Evolutionary conservation across 2,329 filamentous ascomycete species (phyloP), one percentile per base, ranked within the genome.

Genomic region (Fusarium xylarioides): DNA sequence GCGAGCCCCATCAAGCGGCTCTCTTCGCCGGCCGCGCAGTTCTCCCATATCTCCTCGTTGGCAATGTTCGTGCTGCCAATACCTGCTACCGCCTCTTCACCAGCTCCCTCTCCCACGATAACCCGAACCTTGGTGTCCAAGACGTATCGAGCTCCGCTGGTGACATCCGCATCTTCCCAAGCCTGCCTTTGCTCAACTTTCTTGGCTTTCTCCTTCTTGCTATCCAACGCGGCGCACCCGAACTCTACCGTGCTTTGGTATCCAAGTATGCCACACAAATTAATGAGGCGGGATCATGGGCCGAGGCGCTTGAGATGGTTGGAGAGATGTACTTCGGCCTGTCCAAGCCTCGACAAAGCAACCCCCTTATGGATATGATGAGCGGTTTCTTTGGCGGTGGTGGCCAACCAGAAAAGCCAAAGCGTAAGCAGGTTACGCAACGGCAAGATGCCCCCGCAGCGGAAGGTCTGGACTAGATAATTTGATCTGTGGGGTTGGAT

Each of bases 311-410:
- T 68, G 92, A 95, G 76, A 91, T 94, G 81, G 91, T 99, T 77
- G 95, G 93, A 54, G 95, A 99, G 85, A 95, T 97, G 90, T 99
- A 98, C 86, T 99, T 99, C 84, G 91, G 91, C 40, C 97, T 99
- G 81, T 90, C 91, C 84, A 92, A 95, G 79, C 95, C 95, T 52
- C 89, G 92, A 78, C 94, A 97, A 85, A 93, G 92, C 73, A 98
- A 98, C 82, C 95, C 95, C 7, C 86, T 99, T 82, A 90, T 98
- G 83, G 96, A 99, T 81, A 98, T 99, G 95, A 97, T 99, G 93
- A 95, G 95, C 53, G 95, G 91, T 71, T 90, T 99, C 87, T 93
- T 99, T 79, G 95, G 95, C 54, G 76, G 87, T n/a, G 86, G 79
- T 38, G 79, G 75, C n/a, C 76, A 79, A 62, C 66, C 52, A 53